These are phyloP conservation scores for Solanum aculeatissimum DNA, from an alignment of 305 asterid species.

Conservation along the genomic window DNA sequence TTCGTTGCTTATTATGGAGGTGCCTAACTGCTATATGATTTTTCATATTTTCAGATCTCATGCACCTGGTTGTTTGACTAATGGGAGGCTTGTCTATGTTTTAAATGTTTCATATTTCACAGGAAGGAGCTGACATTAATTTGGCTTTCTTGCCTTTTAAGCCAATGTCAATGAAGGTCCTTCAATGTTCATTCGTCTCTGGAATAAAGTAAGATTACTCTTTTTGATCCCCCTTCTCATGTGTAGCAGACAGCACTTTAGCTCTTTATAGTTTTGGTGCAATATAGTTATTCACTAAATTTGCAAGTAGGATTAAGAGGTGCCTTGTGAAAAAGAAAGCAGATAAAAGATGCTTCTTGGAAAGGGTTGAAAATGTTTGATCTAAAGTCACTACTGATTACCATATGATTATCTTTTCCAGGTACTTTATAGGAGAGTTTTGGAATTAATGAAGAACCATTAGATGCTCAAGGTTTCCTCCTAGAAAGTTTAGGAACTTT, in stretches of 20 bases:
- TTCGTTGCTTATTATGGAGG: constrained; percentile 83
- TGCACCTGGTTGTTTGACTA: not conserved
- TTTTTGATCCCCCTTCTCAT: not conserved
- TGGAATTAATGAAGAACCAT: not conserved
- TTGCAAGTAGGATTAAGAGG: not conserved
- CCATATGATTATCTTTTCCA: not conserved
- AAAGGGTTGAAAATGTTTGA: not conserved
- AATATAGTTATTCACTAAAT: not conserved
- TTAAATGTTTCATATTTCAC: constrained; percentile 2
- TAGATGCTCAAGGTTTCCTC: not conserved
- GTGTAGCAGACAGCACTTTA: not conserved
- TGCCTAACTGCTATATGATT: constrained; percentile 3
- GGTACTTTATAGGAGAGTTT: not conserved
- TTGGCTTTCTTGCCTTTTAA: constrained; percentile 61
- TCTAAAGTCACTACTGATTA: not conserved
- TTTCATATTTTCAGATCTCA: not conserved
- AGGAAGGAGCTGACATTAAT: constrained; percentile 59
- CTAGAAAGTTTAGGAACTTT: not conserved
- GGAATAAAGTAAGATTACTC: constrained; percentile 49
- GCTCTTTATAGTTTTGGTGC: not conserved
- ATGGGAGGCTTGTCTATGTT: not conserved
- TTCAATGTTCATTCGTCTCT: constrained; percentile 70
- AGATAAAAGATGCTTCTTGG: not conserved
- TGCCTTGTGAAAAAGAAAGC: not conserved
- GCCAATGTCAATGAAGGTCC: constrained; percentile 72